Conservation (phyloP, 2,329 filamentous ascomycete genomes). For the Hysterium pulicare region DNA sequence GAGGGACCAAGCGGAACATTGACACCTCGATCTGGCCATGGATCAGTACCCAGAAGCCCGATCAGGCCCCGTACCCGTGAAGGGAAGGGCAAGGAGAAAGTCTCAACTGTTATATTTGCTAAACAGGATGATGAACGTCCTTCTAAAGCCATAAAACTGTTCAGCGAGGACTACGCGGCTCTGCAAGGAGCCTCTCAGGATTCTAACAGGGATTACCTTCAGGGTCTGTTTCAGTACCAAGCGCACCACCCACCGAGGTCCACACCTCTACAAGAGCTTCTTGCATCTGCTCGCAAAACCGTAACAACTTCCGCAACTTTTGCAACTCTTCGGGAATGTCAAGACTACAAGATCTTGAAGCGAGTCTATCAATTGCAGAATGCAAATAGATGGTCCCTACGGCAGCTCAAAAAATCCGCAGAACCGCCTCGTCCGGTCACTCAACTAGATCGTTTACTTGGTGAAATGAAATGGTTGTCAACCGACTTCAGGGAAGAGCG, state of each 20-base stretch:
- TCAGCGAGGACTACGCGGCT: constrained; percentile 40
- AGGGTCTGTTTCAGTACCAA: constrained; percentile 57
- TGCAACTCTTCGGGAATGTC: constrained; percentile 77
- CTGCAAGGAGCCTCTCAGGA: constrained; percentile 48
- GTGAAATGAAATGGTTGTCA: constrained; percentile 97
- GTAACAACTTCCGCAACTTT: constrained; percentile 82
- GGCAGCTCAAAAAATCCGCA: constrained; percentile 78
- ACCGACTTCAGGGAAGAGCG: constrained; percentile 92
- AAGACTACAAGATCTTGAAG: constrained; percentile 81
- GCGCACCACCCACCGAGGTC: constrained; percentile 56
- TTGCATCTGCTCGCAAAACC: constrained; percentile 84
- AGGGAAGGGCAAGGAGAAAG: constrained; percentile 47
- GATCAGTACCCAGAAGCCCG: constrained; percentile 24
- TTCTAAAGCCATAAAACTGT: constrained; percentile 29
- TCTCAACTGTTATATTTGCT: constrained; percentile 75
- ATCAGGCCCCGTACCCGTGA: constrained; percentile 19
- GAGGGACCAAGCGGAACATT: constrained; percentile 52
- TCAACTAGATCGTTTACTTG: constrained; percentile 81
- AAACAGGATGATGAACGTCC: constrained; percentile 49
- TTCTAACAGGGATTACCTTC: constrained; percentile 56
- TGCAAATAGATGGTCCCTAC: constrained; percentile 85
- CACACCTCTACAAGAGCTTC: constrained; percentile 62
- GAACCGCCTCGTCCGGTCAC: constrained; percentile 75
- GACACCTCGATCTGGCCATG: constrained; percentile 29
- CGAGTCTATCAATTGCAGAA: constrained; percentile 89